These are phyloP conservation scores for Fonsecaea pedrosoi DNA, from an alignment of 2,329 filamentous ascomycete genomes.

Conservation along the genomic window DNA sequence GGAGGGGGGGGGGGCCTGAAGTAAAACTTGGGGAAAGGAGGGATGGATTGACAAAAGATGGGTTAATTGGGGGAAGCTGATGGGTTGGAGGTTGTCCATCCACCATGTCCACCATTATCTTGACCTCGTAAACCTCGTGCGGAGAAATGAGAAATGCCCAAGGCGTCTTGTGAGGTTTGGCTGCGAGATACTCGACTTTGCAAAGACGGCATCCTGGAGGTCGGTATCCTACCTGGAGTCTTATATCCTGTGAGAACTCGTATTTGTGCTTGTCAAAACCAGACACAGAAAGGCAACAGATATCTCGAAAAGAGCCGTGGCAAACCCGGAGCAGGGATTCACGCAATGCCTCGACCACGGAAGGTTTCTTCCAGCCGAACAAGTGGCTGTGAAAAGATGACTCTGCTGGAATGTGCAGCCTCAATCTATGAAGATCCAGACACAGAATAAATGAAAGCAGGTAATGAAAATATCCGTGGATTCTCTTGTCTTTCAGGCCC, in stretches of 20 bases:
- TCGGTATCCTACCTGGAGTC: background rate
- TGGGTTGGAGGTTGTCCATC: constrained; percentile 6
- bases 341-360: too few relatives aligned
- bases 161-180: background rate
- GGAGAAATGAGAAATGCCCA: background rate
- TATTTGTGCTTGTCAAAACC: background rate
- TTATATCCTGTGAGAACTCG: background rate
- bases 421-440: background rate
- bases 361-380: background rate
- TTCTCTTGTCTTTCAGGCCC: background rate
- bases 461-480: background rate
- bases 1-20: constrained; percentile 18
- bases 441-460: background rate
- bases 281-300: background rate
- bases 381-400: background rate
- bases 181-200: background rate
- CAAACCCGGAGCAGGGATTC: too few relatives aligned
- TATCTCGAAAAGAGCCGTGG: too few relatives aligned
- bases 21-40: background rate
- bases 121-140: background rate
- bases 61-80: background rate
- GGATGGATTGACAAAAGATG: background rate
- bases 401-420: background rate
- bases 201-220: background rate
- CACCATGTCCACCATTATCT: background rate